These are phyloP conservation scores for Globisporangium cederbergense DNA, from an alignment of 352 stramenopile species.

Conservation along the genomic window DNA sequence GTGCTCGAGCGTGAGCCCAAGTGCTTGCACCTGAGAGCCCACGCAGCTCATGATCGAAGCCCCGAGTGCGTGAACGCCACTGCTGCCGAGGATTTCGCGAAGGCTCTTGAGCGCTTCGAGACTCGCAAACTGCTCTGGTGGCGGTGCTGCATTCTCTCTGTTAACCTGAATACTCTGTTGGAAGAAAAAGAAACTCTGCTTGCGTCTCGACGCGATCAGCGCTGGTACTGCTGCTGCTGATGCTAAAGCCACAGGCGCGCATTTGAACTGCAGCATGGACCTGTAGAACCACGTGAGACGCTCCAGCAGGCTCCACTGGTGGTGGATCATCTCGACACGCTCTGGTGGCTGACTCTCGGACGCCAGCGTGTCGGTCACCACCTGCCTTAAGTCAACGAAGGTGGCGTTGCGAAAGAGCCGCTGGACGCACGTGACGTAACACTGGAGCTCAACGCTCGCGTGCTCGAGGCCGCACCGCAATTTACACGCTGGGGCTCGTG, in stretches of 20 bases:
- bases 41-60: constrained; percentile 4
- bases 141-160: too few species aligned
- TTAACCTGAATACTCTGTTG: neutral
- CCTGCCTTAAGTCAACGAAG: constrained; percentile 6
- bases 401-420: constrained; percentile 18
- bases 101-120: constrained; percentile 15
- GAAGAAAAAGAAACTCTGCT: neutral
- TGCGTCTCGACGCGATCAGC: constrained; percentile 9
- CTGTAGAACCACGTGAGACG: constrained; percentile 21
- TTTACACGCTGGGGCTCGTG: neutral
- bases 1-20: constrained; percentile 20
- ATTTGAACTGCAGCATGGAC: constrained; percentile 22
- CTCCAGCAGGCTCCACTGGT: constrained; percentile 12
- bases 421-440: constrained; percentile 13
- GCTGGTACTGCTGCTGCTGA: neutral
- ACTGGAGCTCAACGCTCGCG: constrained; percentile 11
- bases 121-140: constrained; percentile 10
- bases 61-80: constrained; percentile 13
- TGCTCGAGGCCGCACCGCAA: constrained; percentile 14
- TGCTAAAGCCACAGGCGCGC: constrained; percentile 1
- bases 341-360: neutral
- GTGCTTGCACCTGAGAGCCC: constrained; percentile 9
- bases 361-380: constrained; percentile 7
- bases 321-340: neutral
- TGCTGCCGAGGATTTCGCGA: constrained; percentile 13